Evolutionary conservation across 306 rosid species (phyloP).

Genomic region (Cyclanthera cordifolia): DNA sequence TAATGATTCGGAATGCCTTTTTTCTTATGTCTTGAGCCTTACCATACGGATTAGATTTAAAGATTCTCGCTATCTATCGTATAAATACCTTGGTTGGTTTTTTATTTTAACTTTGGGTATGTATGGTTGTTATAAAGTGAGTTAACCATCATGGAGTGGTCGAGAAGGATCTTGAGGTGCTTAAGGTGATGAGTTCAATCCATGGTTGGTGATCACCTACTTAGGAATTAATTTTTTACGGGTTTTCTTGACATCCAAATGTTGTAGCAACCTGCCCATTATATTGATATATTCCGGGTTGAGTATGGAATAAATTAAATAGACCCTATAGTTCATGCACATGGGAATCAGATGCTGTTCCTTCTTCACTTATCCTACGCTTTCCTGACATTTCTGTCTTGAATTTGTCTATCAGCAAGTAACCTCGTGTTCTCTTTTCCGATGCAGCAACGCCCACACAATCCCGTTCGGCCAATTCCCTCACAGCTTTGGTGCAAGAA

Average conservation of each 20-base stretch:
- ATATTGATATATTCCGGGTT: constrained; percentile 3
- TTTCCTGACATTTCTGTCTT: background rate
- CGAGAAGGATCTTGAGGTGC: no score
- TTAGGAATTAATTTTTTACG: no score
- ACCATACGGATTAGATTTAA: background rate
- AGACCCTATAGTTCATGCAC: background rate
- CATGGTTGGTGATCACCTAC: no score
- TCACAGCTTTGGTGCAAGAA: constrained; percentile 97
- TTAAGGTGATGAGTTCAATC: no score
- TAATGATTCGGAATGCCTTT: background rate
- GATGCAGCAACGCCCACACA: constrained; percentile 95
- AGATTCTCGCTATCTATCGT: background rate
- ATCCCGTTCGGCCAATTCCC: constrained; percentile 95
- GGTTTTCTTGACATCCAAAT: no score
- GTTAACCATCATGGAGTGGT: no score
- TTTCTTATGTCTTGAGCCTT: background rate
- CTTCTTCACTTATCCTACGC: background rate
- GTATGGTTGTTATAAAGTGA: background rate
- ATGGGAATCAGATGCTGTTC: background rate
- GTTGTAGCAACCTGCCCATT: background rate
- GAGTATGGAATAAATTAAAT: background rate
- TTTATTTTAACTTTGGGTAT: background rate
- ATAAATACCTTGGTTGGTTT: background rate
- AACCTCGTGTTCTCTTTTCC: background rate
- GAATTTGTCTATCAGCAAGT: constrained; percentile 12